Conservation (phyloP, 75 land plant species). For the Pinus taeda region DNA sequence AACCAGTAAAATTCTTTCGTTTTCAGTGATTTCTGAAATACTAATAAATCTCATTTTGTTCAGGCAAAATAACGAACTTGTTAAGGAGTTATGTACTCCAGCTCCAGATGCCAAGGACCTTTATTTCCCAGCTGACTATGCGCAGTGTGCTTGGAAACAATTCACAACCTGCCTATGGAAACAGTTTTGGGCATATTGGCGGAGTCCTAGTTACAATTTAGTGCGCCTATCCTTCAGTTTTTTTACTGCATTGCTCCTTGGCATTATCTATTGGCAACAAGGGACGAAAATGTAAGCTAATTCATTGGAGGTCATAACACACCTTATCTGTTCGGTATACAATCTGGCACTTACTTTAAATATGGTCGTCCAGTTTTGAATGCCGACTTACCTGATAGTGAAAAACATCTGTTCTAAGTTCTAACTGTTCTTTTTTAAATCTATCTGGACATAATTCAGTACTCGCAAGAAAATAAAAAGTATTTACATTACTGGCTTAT, state of each 20-base stretch:
- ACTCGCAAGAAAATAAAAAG: not conserved
- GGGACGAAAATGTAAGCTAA: slow-evolving; percentile 23
- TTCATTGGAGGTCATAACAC: not conserved
- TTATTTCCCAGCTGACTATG: slow-evolving; percentile 28
- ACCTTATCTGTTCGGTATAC: not conserved
- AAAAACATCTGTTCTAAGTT: not conserved
- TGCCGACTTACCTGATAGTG: not conserved
- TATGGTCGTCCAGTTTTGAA: not conserved
- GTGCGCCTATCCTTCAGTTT: slow-evolving; percentile 28
- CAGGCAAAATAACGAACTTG: slow-evolving; percentile 17
- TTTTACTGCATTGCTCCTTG: slow-evolving; percentile 14
- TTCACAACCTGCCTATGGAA: slow-evolving; percentile 29
- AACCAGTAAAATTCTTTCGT: not conserved
- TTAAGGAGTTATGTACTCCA: slow-evolving; percentile 21
- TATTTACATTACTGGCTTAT: not conserved
- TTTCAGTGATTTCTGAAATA: not conserved
- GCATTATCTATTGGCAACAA: slow-evolving; percentile 27
- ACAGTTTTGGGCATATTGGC: slow-evolving; percentile 30
- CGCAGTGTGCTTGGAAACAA: slow-evolving; percentile 16
- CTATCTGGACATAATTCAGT: not conserved
- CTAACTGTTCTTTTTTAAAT: not conserved
- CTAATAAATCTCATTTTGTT: not conserved
- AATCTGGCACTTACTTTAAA: not conserved
- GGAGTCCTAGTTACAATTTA: slow-evolving; percentile 27
- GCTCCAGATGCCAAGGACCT: slow-evolving; percentile 24